Base-by-base conservation (phyloP, 495 filamentous ascomycete species). In the Aspergillus nanangensis region DNA sequence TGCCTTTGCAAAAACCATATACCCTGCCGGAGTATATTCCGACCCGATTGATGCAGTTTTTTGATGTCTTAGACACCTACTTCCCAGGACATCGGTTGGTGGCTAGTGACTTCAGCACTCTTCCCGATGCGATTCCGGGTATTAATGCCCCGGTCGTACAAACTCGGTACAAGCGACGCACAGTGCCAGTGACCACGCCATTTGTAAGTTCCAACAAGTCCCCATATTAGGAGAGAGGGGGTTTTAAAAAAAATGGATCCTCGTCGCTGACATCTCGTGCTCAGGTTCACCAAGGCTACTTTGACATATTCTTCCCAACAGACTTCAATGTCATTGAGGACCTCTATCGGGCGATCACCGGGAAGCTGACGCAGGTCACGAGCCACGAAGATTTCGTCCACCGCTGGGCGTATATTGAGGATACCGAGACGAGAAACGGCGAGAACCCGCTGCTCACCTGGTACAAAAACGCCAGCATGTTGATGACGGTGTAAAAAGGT, bases 251-350 rank as follows among this genome's bases (percentile, higher is more conserved):
- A 18, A 10, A 20, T 4, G 3, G 22, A 18, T 11, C 9, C 14
- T 14, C 17, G 29, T 46, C 11, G 41, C 54, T 65, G 29, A 56
- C 40, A n/a, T n/a, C 13, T 36, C 18, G 3, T 33, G 10, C 3
- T 21, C 51, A 94, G 89, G 89, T 96, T 14, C 89, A 95, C 52
- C 94, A 99, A 71, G 94, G 93, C 10, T 95, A 95, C 66, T 99
- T 99, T 55, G 94, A 97, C 64, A 96, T 99, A 62, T 81, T 99
- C 57, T 99, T 99, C 69, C 93, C 93, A 0, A 97, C 92, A 10
- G 83, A 99, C 61, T 99, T 97, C 65, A 74, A 78, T 25, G 82
- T 90, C 31, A 78, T 91, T 62, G 88, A 96, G 62, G 82, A 86
- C 53, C 79, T 96, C 49, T 98, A 98, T 67, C 80, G 85, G 40